A percentile compares a stretch with the other conserved stretches of the same genome.
Evolutionary conservation across 2,329 filamentous ascomycete species (phyloP).

Genomic region (Calonectria crousiana): DNA sequence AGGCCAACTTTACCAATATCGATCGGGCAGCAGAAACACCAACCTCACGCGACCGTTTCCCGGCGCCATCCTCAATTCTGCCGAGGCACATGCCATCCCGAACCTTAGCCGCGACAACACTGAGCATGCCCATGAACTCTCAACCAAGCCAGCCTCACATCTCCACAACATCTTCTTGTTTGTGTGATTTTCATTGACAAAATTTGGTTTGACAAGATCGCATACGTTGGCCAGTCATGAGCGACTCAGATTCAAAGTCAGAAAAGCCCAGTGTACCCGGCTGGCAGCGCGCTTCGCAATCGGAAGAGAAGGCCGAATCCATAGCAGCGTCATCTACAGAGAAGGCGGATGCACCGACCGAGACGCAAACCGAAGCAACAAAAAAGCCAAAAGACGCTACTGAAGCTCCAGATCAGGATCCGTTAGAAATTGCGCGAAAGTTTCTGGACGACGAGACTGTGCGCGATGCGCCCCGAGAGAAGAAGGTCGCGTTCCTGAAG

Average conservation of each 20-base stretch:
- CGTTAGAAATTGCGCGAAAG: slow-evolving; percentile 73
- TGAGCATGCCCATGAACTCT: slow-evolving; percentile 26
- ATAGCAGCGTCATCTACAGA: slow-evolving; percentile 34
- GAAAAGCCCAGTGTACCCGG: slow-evolving; percentile 43
- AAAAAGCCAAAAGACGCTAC: neutral
- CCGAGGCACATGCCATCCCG: slow-evolving; percentile 46
- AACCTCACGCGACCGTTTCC: slow-evolving; percentile 37
- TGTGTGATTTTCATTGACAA: neutral
- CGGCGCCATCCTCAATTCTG: slow-evolving; percentile 28
- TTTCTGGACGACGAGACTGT: slow-evolving; percentile 85
- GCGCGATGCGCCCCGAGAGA: slow-evolving; percentile 74
- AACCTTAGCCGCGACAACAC: slow-evolving; percentile 39
- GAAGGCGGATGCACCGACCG: slow-evolving; percentile 8
- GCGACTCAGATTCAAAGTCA: slow-evolving; percentile 47
- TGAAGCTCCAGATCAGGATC: slow-evolving; percentile 38
- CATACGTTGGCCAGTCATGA: slow-evolving; percentile 43
- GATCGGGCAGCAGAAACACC: neutral
- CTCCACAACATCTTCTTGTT: slow-evolving; percentile 1
- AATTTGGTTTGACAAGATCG: neutral
- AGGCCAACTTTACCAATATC: too few relatives aligned
- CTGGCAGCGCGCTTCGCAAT: slow-evolving; percentile 46
- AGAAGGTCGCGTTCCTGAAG: slow-evolving; percentile 81
- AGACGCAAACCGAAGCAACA: slow-evolving; percentile 12
- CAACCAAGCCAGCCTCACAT: neutral
- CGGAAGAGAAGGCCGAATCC: slow-evolving; percentile 32